Base-by-base conservation (phyloP, 139 green algal genomes). In the Coccomyxa sp. region DNA sequence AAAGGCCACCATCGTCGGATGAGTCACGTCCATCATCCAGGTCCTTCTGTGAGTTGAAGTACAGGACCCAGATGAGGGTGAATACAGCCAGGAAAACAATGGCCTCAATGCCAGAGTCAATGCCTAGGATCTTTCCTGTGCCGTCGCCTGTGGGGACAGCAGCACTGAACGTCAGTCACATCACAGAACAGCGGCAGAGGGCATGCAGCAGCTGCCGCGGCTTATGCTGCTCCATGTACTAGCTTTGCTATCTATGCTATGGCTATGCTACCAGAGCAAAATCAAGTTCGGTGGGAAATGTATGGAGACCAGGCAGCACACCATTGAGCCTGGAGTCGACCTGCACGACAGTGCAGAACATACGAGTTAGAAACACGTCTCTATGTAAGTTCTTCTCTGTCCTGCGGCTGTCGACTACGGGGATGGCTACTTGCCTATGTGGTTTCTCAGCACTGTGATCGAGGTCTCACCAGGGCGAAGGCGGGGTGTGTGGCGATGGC, bases 251-350 rank as follows among this genome's bases (percentile, higher is more conserved):
- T n/a, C n/a, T n/a, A n/a, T n/a, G n/a, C n/a, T n/a, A n/a, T n/a
- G n/a, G n/a, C n/a, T n/a, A n/a, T n/a, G n/a, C n/a, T n/a, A n/a
- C n/a, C n/a, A n/a, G n/a, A n/a, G n/a, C n/a, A n/a, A n/a, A n/a
- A n/a, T n/a, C n/a, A n/a, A n/a, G n/a, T n/a, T n/a, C n/a, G n/a
- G n/a, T n/a, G n/a, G n/a, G n/a, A n/a, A n/a, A n/a, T n/a, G n/a
- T n/a, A n/a, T n/a, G n/a, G n/a, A n/a, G n/a, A n/a, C n/a, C n/a
- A n/a, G n/a, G n/a, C n/a, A n/a, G n/a, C n/a, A n/a, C n/a, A n/a
- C 82, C 82, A 70, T 78, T 79, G 68, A 89, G 68, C 75, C 84
- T 78, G 33, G 84, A 76, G 70, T 89, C 84, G 12, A 88, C 82
- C 78, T 84, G 79, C 24, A 35, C 27, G n/a, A 34, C 64, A 10